Evolutionary conservation across 352 stramenopile genomes (phyloP), one percentile per base, ranked within the genome.

Genomic region (Pythium aquatile): DNA sequence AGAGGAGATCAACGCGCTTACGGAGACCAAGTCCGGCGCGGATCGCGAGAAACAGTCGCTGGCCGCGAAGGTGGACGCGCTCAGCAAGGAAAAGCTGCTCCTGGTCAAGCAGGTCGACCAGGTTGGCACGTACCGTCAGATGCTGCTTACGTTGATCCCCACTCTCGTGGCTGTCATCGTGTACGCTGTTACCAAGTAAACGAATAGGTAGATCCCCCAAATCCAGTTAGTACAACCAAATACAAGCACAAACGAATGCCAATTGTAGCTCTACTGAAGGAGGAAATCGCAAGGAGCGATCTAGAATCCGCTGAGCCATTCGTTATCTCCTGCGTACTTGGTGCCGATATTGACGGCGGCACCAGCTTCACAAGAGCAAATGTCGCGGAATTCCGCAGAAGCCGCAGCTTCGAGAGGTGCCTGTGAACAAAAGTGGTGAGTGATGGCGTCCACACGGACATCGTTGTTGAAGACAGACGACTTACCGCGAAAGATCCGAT

Each of bases 301-400:
- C 53, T 86, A 89, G 63, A 95, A 95, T 30, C 84, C 82, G 48
- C 72, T 76, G 32, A 96, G 77, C 85, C 85, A 96, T 61, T 88
- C 80, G 37, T 69, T 72, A 49, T 96, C 82, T 30, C 85, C 83
- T 11, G 75, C 77, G 56, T 93, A 96, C 64, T 75, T 61, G 29
- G 75, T 71, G 61, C 83, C 87, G 37, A 96, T 90, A 71, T 93
- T 88, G 55, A 94, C 52, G 32, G 83, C 74, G 39, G 85, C 64
- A 13, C 75, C 69, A 24, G 66, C 77, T 58, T 67, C 66, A 56
- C 73, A 78, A 6, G 78, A 73, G 42, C 76, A 78, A 47, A 96
- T 86, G 40, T 93, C 80, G 55, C 88, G 85, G 64, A 91, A 96
- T 56, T 88, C 79, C 10, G 74, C 65, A 28, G 75, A 72, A 46